A percentile compares a stretch with the other conserved stretches of the same genome.
These are phyloP conservation scores for Tuber brumale DNA, from an alignment of 495 filamentous ascomycete species.

Conservation along the genomic window DNA sequence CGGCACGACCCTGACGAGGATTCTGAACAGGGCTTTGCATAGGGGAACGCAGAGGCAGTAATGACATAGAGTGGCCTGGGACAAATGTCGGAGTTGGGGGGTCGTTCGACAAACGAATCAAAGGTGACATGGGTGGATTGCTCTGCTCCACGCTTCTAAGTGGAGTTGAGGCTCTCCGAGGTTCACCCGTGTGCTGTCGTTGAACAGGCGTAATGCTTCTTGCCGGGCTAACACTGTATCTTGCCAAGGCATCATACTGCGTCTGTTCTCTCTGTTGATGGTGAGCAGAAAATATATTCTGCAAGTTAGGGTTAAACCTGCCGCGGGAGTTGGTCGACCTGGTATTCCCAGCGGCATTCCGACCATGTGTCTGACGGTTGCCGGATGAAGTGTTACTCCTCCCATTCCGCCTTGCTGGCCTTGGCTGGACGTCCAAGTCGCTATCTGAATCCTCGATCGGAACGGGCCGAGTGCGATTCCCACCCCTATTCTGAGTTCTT, in stretches of 20 bases:
- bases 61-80: constrained; percentile 9
- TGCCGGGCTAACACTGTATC: constrained; percentile 27
- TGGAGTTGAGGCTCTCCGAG: constrained; percentile 14
- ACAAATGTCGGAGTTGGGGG: constrained; percentile 1
- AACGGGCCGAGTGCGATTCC: constrained; percentile 15
- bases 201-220: constrained; percentile 39
- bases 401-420: constrained; percentile 14
- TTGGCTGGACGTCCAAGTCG: constrained; percentile 25
- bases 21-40: constrained; percentile 2
- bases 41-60: constrained; percentile 11
- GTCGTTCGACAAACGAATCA: constrained; percentile 13
- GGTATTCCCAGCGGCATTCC: constrained; percentile 16
- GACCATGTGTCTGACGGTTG: constrained; percentile 24
- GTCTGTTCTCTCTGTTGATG: constrained; percentile 20
- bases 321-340: constrained; percentile 11
- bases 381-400: constrained; percentile 9
- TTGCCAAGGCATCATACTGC: constrained; percentile 34
- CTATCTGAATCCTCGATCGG: constrained; percentile 30
- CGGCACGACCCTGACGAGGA: background rate
- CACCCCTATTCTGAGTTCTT: constrained; percentile 6
- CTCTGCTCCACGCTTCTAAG: constrained; percentile 29
- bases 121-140: constrained; percentile 19
- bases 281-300: constrained; percentile 23
- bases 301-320: constrained; percentile 27
- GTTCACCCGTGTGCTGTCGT: constrained; percentile 29